A percentile compares a stretch with the other conserved stretches of the same genome.
phyloP scores from a whole-genome alignment of 768 basidiomycete genomes.

The Lactarius akahatsu region DNA sequence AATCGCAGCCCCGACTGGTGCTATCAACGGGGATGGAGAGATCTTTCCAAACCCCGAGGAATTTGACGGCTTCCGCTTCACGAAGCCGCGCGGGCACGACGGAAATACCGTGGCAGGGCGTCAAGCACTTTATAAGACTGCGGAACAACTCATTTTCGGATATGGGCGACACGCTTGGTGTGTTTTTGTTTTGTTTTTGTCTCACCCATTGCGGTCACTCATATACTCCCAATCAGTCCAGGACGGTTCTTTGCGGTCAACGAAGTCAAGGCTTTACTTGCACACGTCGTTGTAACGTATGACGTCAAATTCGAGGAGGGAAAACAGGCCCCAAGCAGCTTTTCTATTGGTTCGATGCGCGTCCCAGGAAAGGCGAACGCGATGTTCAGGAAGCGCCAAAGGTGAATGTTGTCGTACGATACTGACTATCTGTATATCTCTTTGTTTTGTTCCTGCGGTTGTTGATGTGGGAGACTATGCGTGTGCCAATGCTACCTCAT shows the following conservation, averaged over 20 bases:
- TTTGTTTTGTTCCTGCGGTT: background rate
- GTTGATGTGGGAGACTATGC: background rate
- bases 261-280: constrained; percentile 32
- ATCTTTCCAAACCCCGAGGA: constrained; percentile 43
- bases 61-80: constrained; percentile 46
- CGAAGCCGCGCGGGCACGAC: constrained; percentile 32
- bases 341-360: constrained; percentile 6
- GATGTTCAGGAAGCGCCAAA: constrained; percentile 30
- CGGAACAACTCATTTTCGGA: constrained; percentile 37
- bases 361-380: constrained; percentile 26
- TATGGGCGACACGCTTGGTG: constrained; percentile 35
- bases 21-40: constrained; percentile 42
- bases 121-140: constrained; percentile 32
- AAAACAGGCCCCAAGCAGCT: constrained; percentile 12
- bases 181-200: background rate
- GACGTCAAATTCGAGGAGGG: constrained; percentile 32
- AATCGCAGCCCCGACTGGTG: constrained; percentile 35
- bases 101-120: constrained; percentile 26
- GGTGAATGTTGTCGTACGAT: background rate
- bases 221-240: no score
- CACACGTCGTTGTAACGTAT: constrained; percentile 31
- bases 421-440: background rate
- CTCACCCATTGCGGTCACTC: no score
- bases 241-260: constrained; percentile 30
- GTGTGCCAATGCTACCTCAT: background rate